Base-by-base conservation (phyloP, 345 rosid genomes). In the Luvunga scandens region DNA sequence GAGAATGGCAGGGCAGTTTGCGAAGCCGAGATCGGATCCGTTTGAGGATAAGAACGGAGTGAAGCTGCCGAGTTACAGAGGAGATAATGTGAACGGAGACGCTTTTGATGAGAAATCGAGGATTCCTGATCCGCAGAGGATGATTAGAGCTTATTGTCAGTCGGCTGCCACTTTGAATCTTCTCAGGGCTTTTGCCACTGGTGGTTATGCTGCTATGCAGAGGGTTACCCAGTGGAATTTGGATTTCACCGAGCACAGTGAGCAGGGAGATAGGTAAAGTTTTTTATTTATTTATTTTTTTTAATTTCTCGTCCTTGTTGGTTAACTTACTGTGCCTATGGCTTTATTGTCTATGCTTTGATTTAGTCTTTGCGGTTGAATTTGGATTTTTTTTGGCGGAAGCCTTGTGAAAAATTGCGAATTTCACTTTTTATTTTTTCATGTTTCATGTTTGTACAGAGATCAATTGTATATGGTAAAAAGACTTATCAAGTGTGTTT, bases 131-230 rank as follows among this genome's bases (percentile, higher is more conserved):
- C 94, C 94, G 0, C 86, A 89, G 79, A 86, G 94, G 76, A 79
- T 91, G 94, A 88, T 91, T 22, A 84, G 94, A 81, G 94, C 94
- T 57, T 91, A 91, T 55, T 87, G 90, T 55, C 94, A 91, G 80
- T 87, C 92, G 34, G 94, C 93, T n/a, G 92, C 94, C 79, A 91
- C 93, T 77, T 68, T 91, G 89, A 91, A 91, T 83, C 90, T 91
- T 14, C 69, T 91, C 75, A 89, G 94, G 83, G 94, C 94, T 78
- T 91, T 91, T 56, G 92, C 94, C n/a, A 91, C 92, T 38, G 94
- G 94, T 72, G 94, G 94, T 56, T 91, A 91, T 71, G 94, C 94
- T 66, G 91, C 94, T 72, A 91, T 91, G 94, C 94, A 91, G 87
- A 89, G 94, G 85, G 94, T 91, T 77, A 88, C 90, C 14, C 93